Base-by-base conservation (phyloP, 805 yeast species). In the Wickerhamomyces bovis region DNA sequence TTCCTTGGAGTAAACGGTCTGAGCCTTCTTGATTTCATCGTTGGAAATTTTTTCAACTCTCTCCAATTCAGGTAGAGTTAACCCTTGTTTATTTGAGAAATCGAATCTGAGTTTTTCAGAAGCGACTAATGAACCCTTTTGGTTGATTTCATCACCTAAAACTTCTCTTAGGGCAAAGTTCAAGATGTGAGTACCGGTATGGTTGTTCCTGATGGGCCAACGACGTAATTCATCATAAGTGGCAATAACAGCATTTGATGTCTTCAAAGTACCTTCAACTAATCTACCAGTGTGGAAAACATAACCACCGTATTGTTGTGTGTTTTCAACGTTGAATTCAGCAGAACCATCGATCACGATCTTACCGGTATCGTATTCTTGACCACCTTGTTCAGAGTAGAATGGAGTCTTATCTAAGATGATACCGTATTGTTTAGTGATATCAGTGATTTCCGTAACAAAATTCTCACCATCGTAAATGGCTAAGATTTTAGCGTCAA, bases 331-430 rank as follows among this genome's bases (percentile, higher is more conserved):
- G 49, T 80, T 81, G 69, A 94, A 92, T 66, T 92, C 96, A 46
- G 90, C 75, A 56, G 70, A 70, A 41, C 95, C 97, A 63, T 90
- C 97, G 60, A 89, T 81, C 44, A 89, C 90, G 54, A 94, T 76
- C 67, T 80, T 85, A 69, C 99, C 99, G 39, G 95, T 85, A 66
- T 94, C 99, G 62, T 77, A 85, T 68, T 89, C 97, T 75, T 94
- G 99, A 63, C 99, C 99, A 80, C 99, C 99, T 70, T 88, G 95
- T 72, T 94, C 99, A 43, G 99, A 98, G 63, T 94, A 94, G 70
- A 94, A 89, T 66, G 95, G 94, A 22, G 98, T 88, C 66, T 80
- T 85, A 65, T 94, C 95, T 49, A 94, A 74, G 43, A 94, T 65
- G 44, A 94, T 68, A 65, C 99, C 99, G 55, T 76, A 69, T 64